These are phyloP conservation scores for Zychaea mexicana DNA, from an alignment of 371 early-diverging fungal species.

Conservation along the genomic window DNA sequence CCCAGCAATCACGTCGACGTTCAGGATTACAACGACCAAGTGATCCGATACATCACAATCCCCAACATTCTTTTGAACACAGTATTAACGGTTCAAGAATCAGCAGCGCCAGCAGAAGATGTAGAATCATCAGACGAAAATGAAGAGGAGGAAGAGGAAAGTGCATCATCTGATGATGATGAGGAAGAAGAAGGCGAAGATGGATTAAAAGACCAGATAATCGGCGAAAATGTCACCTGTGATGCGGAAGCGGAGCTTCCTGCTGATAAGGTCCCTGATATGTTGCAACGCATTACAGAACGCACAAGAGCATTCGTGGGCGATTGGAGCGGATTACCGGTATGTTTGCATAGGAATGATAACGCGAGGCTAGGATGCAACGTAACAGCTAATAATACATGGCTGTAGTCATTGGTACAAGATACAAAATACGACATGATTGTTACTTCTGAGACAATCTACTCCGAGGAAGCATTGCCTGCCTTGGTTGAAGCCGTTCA, in stretches of 20 bases:
- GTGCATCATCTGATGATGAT: conserved; percentile 30
- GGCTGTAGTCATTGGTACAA: conserved; percentile 7
- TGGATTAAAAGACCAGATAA: conserved; percentile 48
- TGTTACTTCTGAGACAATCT: conserved; percentile 94
- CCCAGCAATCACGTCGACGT: conserved; percentile 70
- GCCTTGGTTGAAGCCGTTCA: conserved; percentile 68
- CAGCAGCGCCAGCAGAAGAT: conserved; percentile 20
- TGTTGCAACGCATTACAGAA: conserved; percentile 34
- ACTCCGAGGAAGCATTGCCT: conserved; percentile 67
- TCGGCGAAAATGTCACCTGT: conserved; percentile 44
- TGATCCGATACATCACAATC: conserved; percentile 82
- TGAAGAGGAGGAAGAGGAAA: conserved; percentile 12
- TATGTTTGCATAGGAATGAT: conserved; percentile 9
- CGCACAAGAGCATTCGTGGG: conserved; percentile 69
- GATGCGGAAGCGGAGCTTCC: conserved; percentile 56
- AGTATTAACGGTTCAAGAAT: conserved; percentile 34
- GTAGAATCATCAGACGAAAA: conserved; percentile 28
- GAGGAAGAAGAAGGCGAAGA: conserved; percentile 62
- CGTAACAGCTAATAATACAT: background rate
- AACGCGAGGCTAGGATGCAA: too few species aligned
- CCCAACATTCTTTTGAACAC: conserved; percentile 91
- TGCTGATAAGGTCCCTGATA: conserved; percentile 36
- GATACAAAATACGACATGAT: conserved; percentile 75
- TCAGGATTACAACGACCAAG: conserved; percentile 92
- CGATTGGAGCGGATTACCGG: conserved; percentile 69